Percentiles rank a stretch among this genome's conserved stretches.
These are phyloP conservation scores for Phytophthora foliorum DNA, from an alignment of 352 stramenopile genomes.

Conservation along the genomic window DNA sequence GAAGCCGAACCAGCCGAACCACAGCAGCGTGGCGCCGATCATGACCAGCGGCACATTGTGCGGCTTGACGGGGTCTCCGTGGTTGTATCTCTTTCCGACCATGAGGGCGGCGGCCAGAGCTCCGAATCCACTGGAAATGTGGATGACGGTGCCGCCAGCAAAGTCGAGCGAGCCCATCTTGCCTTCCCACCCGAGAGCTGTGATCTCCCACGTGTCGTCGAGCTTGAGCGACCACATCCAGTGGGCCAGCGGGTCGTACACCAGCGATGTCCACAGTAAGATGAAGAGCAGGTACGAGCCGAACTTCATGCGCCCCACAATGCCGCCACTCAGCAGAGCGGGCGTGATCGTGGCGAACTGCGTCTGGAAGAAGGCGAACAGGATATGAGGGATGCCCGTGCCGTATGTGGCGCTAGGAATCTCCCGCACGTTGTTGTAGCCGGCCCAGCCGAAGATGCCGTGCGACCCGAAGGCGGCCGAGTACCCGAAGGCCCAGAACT, in stretches of 20 bases:
- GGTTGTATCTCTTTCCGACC: slow-evolving; percentile 79
- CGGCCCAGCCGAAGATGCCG: slow-evolving; percentile 69
- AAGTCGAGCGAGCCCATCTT: slow-evolving; percentile 84
- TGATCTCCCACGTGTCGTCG: slow-evolving; percentile 53
- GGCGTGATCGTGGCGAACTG: slow-evolving; percentile 88
- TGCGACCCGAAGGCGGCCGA: slow-evolving; percentile 75
- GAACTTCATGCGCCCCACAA: slow-evolving; percentile 90
- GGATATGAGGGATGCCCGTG: slow-evolving; percentile 66
- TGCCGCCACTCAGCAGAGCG: slow-evolving; percentile 75
- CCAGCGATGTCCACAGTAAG: slow-evolving; percentile 80
- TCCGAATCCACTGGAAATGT: slow-evolving; percentile 84
- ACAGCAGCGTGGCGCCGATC: slow-evolving; percentile 80
- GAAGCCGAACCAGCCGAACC: slow-evolving; percentile 90
- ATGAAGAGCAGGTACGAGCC: slow-evolving; percentile 80
- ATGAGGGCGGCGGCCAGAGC: slow-evolving; percentile 73
- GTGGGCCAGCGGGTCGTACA: slow-evolving; percentile 87
- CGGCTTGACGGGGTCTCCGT: slow-evolving; percentile 73
- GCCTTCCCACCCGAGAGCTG: slow-evolving; percentile 64
- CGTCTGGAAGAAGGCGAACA: slow-evolving; percentile 87
- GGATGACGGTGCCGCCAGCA: slow-evolving; percentile 84
- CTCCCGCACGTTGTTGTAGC: slow-evolving; percentile 72
- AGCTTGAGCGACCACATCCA: slow-evolving; percentile 88
- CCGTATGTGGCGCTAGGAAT: slow-evolving; percentile 62
- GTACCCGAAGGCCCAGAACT: slow-evolving; percentile 87
- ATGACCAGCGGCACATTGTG: slow-evolving; percentile 90